Evolutionary conservation across 768 basidiomycete species (phyloP), one percentile per base, ranked within the genome.

Genomic region (Amanita phalloides): DNA sequence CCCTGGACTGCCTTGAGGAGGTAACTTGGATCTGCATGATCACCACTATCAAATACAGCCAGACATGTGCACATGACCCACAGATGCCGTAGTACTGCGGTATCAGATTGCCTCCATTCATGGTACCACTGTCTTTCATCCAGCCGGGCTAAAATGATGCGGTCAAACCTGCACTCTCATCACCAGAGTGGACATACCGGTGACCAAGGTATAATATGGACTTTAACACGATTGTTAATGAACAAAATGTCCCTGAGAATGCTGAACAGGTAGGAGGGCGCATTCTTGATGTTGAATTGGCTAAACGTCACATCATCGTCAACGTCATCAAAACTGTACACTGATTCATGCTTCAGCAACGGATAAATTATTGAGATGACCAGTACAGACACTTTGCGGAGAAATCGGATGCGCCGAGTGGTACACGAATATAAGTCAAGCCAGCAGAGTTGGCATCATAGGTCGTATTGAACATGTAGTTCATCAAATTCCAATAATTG

Each of bases 351-450:
- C 9, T 21, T 50, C 30, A 41, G 9, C 30, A 20, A n/a, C 6
- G 0, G 25, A 17, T 17, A 4, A 38, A 8, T 13, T 6, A n/a
- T 33, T 25, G 9, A 11, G 9, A 33, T 13, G 13, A 50, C 7
- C 13, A 13, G 23, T n/a, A 39, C 53, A 9, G 14, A 83, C 84
- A 56, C 3, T 57, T 68, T 3, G 75, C 66, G 9, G 86, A 86
- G 59, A 88, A 88, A 63, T 88, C 86, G 3, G 82, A 76, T 3
- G 86, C 82, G 11, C 86, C 86, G 11, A 89, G 71, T 0, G 86
- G 77, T 36, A 88, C 69, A 8, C 86, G 77, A 45, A 89, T 65
- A 58, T 83, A 84, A 39, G 78, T 80, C 48, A 89, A 65, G 1
- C 85, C 86, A 25, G 86, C 85, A 6, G 77, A 71, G 51, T 77